Percentiles rank a stretch among this genome's conserved stretches.
Evolutionary conservation across 208 protist genomes (phyloP).

Genomic region (Trypanosoma lewisi): DNA sequence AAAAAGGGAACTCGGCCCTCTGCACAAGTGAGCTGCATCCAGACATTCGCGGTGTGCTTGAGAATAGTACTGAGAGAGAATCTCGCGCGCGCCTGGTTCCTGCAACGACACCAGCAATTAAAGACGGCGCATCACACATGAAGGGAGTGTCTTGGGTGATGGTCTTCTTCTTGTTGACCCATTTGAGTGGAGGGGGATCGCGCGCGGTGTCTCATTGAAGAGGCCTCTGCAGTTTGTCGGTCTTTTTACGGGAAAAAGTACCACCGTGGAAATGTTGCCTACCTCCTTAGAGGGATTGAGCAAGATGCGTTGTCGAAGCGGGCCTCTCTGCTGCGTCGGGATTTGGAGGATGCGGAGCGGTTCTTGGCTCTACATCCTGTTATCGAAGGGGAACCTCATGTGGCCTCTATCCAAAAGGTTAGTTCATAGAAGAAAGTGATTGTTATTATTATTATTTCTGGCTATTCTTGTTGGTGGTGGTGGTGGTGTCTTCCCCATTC

Average conservation of each 20-base stretch:
- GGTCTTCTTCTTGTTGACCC: conserved; percentile 77
- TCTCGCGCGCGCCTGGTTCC: conserved; percentile 39
- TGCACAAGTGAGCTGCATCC: conserved; percentile 14
- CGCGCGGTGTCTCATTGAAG: conserved; percentile 59
- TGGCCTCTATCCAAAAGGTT: neutral
- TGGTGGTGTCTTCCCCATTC: too few relatives aligned
- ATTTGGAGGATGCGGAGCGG: conserved; percentile 71
- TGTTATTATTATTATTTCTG: conserved; percentile 1
- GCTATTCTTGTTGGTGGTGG: too few relatives aligned
- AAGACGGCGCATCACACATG: conserved; percentile 40
- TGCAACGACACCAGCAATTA: conserved; percentile 67
- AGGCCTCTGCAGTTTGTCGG: conserved; percentile 67
- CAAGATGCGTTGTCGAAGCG: conserved; percentile 71
- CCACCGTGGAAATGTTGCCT: conserved; percentile 68
- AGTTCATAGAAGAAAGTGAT: conserved; percentile 5
- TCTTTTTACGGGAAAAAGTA: conserved; percentile 83
- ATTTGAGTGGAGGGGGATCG: conserved; percentile 86
- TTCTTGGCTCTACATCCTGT: conserved; percentile 52
- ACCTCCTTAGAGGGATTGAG: conserved; percentile 58
- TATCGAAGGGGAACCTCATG: conserved; percentile 36
- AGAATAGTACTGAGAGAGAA: conserved; percentile 24
- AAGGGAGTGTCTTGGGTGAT: conserved; percentile 60
- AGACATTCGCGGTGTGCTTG: conserved; percentile 26
- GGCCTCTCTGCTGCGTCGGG: conserved; percentile 58
- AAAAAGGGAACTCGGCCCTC: conserved; percentile 13